phyloP scores from a whole-genome alignment of 176 grass and related monocot genomes.

The Zea luxurians region DNA sequence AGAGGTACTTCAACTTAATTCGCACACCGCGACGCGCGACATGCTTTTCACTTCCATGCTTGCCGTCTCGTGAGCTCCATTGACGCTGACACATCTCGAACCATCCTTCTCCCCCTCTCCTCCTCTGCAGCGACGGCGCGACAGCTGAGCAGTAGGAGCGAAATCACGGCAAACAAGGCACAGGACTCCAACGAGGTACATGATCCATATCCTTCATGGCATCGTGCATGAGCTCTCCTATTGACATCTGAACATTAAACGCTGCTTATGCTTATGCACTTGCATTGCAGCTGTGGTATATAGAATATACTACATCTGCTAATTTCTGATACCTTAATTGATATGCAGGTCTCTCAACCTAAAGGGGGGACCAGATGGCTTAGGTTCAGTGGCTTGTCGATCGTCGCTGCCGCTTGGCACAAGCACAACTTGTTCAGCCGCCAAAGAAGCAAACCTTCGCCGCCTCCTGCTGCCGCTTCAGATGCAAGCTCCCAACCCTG shows the following conservation, averaged over 20 bases:
- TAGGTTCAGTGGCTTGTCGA: slow-evolving; percentile 30
- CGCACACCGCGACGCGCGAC: not conserved
- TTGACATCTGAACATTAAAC: not conserved
- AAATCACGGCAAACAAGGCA: not conserved
- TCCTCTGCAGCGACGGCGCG: slow-evolving; percentile 40
- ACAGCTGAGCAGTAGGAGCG: slow-evolving; percentile 21
- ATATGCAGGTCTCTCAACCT: slow-evolving; percentile 21
- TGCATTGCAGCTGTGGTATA: not conserved
- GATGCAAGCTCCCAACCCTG: slow-evolving; percentile 4
- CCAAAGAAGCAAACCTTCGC: slow-evolving; percentile 22
- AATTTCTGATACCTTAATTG: not conserved
- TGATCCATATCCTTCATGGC: not conserved
- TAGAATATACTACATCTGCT: not conserved
- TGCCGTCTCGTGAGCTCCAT: not conserved
- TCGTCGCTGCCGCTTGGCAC: slow-evolving; percentile 14
- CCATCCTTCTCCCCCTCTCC: not conserved
- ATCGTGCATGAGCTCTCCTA: not conserved
- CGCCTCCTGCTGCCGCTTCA: not conserved
- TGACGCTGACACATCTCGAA: not conserved
- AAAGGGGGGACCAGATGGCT: slow-evolving; percentile 29
- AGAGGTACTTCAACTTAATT: slow-evolving; percentile 4
- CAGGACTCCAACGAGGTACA: slow-evolving; percentile 32
- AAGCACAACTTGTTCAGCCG: slow-evolving; percentile 33
- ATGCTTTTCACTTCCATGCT: too few relatives aligned
- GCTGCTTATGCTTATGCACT: not conserved